These are phyloP conservation scores for Picea abies DNA, from an alignment of 83 land plant genomes.

Conservation along the genomic window DNA sequence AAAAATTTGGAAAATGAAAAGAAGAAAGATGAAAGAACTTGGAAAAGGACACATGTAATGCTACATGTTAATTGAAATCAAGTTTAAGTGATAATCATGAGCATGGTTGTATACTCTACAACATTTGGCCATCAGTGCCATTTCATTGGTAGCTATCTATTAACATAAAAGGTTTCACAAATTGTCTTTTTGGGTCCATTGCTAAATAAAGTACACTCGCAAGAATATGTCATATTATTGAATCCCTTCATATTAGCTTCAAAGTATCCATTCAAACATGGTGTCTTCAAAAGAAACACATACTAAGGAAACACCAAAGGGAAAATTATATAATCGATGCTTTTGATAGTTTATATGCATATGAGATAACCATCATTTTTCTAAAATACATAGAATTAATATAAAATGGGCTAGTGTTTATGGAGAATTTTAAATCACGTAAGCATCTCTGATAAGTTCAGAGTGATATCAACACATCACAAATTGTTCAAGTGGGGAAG, in stretches of 20 bases:
- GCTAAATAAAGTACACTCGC: neutral
- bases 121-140: conserved; percentile 60
- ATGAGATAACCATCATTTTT: neutral
- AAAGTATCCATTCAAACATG: neutral
- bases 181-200: neutral
- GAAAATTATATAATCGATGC: neutral
- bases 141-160: conserved; percentile 50
- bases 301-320: conserved; percentile 14
- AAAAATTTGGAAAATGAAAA: neutral
- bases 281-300: neutral
- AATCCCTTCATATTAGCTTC: neutral
- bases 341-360: neutral
- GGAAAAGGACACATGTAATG: neutral
- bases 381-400: neutral
- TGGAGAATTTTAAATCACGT: no score
- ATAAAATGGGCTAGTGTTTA: no score
- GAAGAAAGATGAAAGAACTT: neutral
- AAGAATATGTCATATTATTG: neutral
- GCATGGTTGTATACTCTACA: conserved; percentile 81
- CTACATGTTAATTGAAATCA: conserved; percentile 86
- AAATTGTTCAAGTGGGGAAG: no score
- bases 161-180: conserved; percentile 1
- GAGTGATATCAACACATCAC: no score
- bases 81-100: conserved; percentile 84
- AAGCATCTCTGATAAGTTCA: no score